phyloP scores from a whole-genome alignment of 139 green algal species.

The Pleodorina starrii region DNA sequence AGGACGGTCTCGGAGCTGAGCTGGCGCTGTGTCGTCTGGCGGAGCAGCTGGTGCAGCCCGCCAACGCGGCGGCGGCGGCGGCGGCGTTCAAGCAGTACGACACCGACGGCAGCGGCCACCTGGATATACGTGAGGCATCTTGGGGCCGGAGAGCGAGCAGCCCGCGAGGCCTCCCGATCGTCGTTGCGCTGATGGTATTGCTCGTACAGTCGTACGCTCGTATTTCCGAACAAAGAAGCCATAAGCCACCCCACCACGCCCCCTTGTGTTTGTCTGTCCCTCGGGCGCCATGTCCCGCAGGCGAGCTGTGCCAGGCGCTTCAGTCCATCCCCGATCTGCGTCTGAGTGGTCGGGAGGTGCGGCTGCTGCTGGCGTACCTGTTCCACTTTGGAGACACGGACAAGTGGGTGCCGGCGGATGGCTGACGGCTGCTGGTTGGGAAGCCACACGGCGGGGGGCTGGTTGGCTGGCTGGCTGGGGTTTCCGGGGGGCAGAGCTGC shows the following conservation, averaged over 20 bases:
- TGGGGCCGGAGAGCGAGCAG: too few relatives aligned
- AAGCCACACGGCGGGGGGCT: too few relatives aligned
- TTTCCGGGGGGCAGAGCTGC: too few relatives aligned
- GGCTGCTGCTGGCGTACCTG: conserved; percentile 39
- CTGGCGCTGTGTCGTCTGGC: conserved; percentile 26
- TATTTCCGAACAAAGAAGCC: too few relatives aligned
- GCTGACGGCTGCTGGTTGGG: too few relatives aligned
- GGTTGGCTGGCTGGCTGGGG: too few relatives aligned
- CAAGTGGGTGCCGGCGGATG: conserved; percentile 4
- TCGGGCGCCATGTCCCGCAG: too few relatives aligned
- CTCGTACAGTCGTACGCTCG: too few relatives aligned
- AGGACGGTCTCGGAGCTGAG: not conserved
- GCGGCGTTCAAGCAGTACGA: conserved; percentile 16
- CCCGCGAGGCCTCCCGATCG: too few relatives aligned
- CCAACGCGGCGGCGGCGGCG: not conserved
- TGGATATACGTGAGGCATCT: conserved; percentile 22
- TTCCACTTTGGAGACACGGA: conserved; percentile 47
- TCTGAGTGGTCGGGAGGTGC: not conserved
- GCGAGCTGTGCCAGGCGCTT: conserved; percentile 16
- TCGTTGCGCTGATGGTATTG: too few relatives aligned
- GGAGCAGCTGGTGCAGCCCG: conserved; percentile 24
- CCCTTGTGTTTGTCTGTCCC: too few relatives aligned
- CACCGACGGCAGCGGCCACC: conserved; percentile 24
- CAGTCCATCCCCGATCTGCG: not conserved
- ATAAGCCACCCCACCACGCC: too few relatives aligned